Conservation (phyloP, 2,329 filamentous ascomycete species). For the Fusarium equiseti region DNA sequence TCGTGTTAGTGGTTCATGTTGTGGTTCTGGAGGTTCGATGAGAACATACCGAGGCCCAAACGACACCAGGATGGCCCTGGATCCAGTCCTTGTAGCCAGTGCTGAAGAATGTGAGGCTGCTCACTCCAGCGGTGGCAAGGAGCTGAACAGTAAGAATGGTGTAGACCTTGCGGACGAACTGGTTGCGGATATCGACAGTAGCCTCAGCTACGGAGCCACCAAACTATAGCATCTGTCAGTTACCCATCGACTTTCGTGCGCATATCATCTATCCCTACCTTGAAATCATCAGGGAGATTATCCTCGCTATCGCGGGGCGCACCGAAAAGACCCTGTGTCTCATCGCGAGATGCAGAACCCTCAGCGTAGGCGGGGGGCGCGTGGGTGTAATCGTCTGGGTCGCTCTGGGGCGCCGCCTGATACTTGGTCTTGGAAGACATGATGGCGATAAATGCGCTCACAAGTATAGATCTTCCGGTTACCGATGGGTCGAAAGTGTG, state of each 20-base stretch:
- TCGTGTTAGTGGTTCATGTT: slow-evolving; percentile 34
- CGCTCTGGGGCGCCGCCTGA: slow-evolving; percentile 83
- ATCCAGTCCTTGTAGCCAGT: slow-evolving; percentile 85
- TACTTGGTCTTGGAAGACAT: slow-evolving; percentile 88
- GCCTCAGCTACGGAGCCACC: slow-evolving; percentile 94
- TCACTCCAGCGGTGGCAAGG: slow-evolving; percentile 83
- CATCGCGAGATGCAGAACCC: slow-evolving; percentile 67
- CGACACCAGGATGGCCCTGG: slow-evolving; percentile 82
- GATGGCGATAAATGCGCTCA: neutral
- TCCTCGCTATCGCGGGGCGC: slow-evolving; percentile 84
- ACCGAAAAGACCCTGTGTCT: slow-evolving; percentile 70
- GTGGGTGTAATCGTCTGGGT: slow-evolving; percentile 85
- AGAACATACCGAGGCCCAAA: slow-evolving; percentile 79
- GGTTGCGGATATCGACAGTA: slow-evolving; percentile 94
- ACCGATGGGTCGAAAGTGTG: no score
- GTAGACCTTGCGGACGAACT: slow-evolving; percentile 98
- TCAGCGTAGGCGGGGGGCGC: slow-evolving; percentile 83
- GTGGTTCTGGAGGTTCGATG: neutral
- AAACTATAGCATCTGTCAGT: slow-evolving; percentile 67
- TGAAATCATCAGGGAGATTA: slow-evolving; percentile 97
- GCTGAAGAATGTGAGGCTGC: slow-evolving; percentile 88
- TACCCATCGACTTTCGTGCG: neutral
- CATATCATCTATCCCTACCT: slow-evolving; percentile 62
- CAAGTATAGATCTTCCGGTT: neutral
- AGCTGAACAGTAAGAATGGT: slow-evolving; percentile 97